Evolutionary conservation across 768 basidiomycete genomes (phyloP), one percentile per base, ranked within the genome.

Genomic region (Xanthoconium stramineum): DNA sequence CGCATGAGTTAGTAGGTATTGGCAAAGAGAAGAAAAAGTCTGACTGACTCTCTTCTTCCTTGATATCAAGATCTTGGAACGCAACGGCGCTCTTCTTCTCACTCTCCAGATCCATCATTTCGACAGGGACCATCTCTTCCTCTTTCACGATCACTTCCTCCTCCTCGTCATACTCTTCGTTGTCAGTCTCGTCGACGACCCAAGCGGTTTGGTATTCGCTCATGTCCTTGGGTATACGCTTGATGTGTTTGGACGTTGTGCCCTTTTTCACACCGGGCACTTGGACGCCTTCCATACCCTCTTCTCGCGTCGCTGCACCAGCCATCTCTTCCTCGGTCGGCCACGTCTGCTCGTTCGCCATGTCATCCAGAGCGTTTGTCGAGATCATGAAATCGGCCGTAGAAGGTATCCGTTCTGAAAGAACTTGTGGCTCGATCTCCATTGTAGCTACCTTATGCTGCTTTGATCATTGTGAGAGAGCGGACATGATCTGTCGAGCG

Each of bases 281-380:
- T 5, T 55, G 48, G 4, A 69, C 65, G 14, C 59, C 59, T 2
- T 54, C 47, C 47, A 53, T 50, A 14, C 50, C 54, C 15, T 69
- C 62, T 40, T 64, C 68, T 19, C 38, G 60, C 0, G 61, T 59
- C 9, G 46, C 60, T 0, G 65, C 73, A 7, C 72, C 80, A 20
- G 75, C 76, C 86, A 98, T 91, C 69, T 98, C 96, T 66, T 98
- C 96, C 69, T 98, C 94, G 0, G 94, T 96, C 1, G 96, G 96
- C 95, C 96, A 98, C 0, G 96, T 99, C 71, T 99, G 96, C 65
- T 99, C 96, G 68, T 96, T 97, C 36, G 80, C 84, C 72, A 97
- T 80, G 55, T 91, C 86, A 64, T 98, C 94, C 5, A 88, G 91
- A 24, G 89, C 85, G 69, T 96, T 94, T 48, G 82, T 86, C 2